Evolutionary conservation across 2,329 filamentous ascomycete species (phyloP).

Genomic region (Verticillium alfalfae): DNA sequence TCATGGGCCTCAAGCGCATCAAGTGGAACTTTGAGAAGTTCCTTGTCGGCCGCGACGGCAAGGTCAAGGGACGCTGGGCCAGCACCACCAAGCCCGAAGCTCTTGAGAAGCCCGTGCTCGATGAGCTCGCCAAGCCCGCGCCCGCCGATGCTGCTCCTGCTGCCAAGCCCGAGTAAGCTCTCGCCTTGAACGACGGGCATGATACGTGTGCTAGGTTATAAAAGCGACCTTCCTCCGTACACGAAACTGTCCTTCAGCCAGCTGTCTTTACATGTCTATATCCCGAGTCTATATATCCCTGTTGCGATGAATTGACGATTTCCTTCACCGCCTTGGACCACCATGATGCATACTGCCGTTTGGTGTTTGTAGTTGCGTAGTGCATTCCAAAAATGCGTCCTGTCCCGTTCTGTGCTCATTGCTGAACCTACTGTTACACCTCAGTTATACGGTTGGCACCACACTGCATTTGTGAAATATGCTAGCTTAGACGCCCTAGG

Average conservation of each 20-base stretch:
- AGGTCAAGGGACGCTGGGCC: constrained; percentile 81
- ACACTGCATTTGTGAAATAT: too few species aligned
- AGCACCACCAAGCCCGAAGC: constrained; percentile 81
- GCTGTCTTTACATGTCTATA: background rate
- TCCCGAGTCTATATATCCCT: background rate
- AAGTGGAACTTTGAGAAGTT: constrained; percentile 99
- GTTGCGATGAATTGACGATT: background rate
- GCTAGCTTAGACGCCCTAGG: too few species aligned
- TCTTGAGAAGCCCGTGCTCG: constrained; percentile 69
- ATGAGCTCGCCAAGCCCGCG: constrained; percentile 57
- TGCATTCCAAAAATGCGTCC: too few species aligned
- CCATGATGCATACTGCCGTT: background rate
- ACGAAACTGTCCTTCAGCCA: background rate
- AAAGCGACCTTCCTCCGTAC: background rate
- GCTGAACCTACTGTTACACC: too few species aligned
- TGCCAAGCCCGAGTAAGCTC: background rate
- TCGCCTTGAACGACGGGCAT: background rate
- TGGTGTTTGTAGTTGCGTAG: too few species aligned
- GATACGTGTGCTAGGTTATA: background rate
- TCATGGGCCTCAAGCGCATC: constrained; percentile 82
- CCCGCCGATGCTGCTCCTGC: background rate
- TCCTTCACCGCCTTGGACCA: background rate
- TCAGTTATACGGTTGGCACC: too few species aligned
- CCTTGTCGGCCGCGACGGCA: constrained; percentile 77
- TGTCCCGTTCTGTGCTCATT: too few species aligned